A percentile compares a stretch with the other conserved stretches of the same genome.
Evolutionary conservation across 257 asterid genomes (phyloP).

Genomic region (Capsicum pubescens): DNA sequence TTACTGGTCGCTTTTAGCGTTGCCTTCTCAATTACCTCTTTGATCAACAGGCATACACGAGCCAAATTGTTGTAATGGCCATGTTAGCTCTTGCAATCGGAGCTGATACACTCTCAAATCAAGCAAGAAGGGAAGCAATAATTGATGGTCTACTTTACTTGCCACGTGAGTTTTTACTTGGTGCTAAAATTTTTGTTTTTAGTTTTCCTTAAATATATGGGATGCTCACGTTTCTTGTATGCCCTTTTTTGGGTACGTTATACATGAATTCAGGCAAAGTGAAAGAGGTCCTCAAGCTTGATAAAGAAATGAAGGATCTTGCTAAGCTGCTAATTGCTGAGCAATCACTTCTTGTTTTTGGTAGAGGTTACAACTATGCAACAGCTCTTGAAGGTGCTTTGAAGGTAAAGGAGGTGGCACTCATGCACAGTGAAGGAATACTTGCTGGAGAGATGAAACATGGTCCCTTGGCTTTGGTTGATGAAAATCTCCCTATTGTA

Average conservation of each 20-base stretch:
- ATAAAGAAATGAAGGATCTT: slow-evolving; percentile 85
- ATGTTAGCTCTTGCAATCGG: slow-evolving; percentile 98
- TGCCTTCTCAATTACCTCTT: slow-evolving; percentile 33
- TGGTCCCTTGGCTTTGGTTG: slow-evolving; percentile 97
- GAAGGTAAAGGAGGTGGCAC: slow-evolving; percentile 98
- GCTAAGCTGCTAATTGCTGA: slow-evolving; percentile 79
- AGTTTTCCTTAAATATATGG: not conserved
- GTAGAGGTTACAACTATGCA: slow-evolving; percentile 95
- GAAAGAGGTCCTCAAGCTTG: slow-evolving; percentile 90
- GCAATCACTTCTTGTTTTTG: slow-evolving; percentile 96
- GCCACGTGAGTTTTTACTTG: slow-evolving; percentile 65
- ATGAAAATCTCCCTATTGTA: slow-evolving; percentile 87
- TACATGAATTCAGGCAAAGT: slow-evolving; percentile 65
- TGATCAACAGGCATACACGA: slow-evolving; percentile 84
- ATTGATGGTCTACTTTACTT: slow-evolving; percentile 86
- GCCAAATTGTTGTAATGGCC: slow-evolving; percentile 98
- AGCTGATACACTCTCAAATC: slow-evolving; percentile 78
- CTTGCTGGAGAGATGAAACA: slow-evolving; percentile 99
- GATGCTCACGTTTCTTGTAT: slow-evolving; percentile 5
- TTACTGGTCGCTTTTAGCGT: not conserved
- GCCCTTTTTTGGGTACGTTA: slow-evolving; percentile 27
- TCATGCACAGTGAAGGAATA: slow-evolving; percentile 99
- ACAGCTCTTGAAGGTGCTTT: slow-evolving; percentile 97
- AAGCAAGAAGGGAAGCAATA: slow-evolving; percentile 82
- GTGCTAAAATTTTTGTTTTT: slow-evolving; percentile 19